phyloP scores from a whole-genome alignment of 345 rosid species.

The Citrus inodora region DNA sequence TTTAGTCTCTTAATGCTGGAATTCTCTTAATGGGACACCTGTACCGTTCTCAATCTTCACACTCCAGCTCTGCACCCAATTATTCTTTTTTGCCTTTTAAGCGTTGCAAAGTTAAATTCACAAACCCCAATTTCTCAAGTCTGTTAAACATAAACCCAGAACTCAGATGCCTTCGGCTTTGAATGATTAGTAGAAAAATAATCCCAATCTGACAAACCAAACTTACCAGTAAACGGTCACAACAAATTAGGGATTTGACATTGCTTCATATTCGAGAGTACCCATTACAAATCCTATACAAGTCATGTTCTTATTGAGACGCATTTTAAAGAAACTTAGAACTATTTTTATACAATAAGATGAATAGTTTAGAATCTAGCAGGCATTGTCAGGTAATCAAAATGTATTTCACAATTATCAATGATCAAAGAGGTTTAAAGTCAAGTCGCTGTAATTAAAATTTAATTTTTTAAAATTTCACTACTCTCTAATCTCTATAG shows the following conservation, averaged over 20 bases:
- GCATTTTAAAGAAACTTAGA: no score
- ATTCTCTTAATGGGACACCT: not conserved
- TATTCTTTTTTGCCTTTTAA: no score
- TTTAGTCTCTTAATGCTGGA: not conserved
- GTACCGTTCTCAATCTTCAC: not conserved
- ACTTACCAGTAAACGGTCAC: not conserved
- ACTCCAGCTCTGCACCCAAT: not conserved
- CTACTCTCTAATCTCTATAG: not conserved
- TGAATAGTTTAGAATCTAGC: not conserved
- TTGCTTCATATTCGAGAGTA: not conserved
- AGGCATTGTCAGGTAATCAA: not conserved
- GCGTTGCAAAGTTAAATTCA: not conserved
- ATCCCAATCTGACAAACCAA: not conserved
- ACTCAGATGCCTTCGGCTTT: constrained; percentile 6
- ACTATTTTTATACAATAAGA: not conserved
- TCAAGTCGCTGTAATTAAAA: not conserved
- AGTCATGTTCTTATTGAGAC: no score
- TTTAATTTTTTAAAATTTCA: not conserved
- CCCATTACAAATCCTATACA: not conserved
- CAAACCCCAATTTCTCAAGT: not conserved
- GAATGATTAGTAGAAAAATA: not conserved
- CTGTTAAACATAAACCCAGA: constrained; percentile 10
- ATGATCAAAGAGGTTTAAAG: not conserved
- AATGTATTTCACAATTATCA: not conserved
- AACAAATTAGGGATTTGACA: not conserved